phyloP scores from a whole-genome alignment of 192 early-diverging fungal genomes.

The Linderina pennispora region DNA sequence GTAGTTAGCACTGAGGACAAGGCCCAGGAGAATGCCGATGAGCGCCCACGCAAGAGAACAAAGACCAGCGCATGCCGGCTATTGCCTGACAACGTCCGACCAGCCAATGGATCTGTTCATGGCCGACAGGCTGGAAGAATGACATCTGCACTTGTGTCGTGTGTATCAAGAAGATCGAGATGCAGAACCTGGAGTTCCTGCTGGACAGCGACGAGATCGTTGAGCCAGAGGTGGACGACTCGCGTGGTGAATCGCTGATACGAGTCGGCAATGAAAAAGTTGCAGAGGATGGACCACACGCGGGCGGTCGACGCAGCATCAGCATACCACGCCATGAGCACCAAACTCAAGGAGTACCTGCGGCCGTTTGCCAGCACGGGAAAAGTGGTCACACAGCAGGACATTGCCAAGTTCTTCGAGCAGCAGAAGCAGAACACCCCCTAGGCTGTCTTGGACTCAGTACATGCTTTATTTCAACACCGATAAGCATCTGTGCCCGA shows the following conservation, averaged over 20 bases:
- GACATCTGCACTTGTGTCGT: slow-evolving; percentile 65
- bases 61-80: slow-evolving; percentile 13
- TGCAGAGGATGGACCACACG: slow-evolving; percentile 65
- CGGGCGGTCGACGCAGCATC: slow-evolving; percentile 70
- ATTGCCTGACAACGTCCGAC: slow-evolving; percentile 17
- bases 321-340: slow-evolving; percentile 66
- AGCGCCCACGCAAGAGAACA: slow-evolving; percentile 11
- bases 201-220: slow-evolving; percentile 58
- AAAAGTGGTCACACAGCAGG: slow-evolving; percentile 63
- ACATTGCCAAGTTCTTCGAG: slow-evolving; percentile 72
- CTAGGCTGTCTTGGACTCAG: background rate
- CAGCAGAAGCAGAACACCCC: slow-evolving; percentile 6
- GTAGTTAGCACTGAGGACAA: no score
- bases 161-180: slow-evolving; percentile 48
- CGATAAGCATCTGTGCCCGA: no score
- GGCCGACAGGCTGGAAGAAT: slow-evolving; percentile 64
- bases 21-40: background rate
- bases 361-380: slow-evolving; percentile 67
- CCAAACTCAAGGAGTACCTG: slow-evolving; percentile 63
- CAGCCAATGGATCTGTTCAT: slow-evolving; percentile 63
- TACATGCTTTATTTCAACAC: no score
- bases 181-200: slow-evolving; percentile 48
- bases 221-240: slow-evolving; percentile 77
- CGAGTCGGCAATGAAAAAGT: slow-evolving; percentile 69
- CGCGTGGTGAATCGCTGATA: slow-evolving; percentile 60